These are phyloP conservation scores for Paramyrothecium roridum DNA, from an alignment of 2,329 filamentous ascomycete species.

Conservation along the genomic window DNA sequence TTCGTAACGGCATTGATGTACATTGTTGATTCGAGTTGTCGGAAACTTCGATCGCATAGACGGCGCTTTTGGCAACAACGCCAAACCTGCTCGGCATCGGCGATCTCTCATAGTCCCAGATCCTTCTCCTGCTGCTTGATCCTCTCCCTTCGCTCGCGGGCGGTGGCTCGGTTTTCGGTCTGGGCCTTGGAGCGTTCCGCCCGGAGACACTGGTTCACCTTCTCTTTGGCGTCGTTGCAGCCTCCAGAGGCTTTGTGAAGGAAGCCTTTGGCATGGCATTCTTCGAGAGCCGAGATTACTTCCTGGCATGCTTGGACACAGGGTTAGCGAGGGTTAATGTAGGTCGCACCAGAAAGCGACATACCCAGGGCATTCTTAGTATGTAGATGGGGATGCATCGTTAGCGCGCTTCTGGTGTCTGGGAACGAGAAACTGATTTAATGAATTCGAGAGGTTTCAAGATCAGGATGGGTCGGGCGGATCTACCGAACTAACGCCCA, in stretches of 20 bases:
- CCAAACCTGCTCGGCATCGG: neutral
- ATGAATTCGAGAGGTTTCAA: constrained; percentile 5
- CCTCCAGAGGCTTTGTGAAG: constrained; percentile 86
- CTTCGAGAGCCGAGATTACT: constrained; percentile 88
- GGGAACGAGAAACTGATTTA: neutral
- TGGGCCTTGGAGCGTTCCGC: constrained; percentile 78
- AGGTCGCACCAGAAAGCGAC: constrained; percentile 1
- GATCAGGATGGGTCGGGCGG: neutral
- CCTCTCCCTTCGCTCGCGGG: constrained; percentile 64
- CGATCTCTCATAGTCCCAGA: constrained; percentile 29
- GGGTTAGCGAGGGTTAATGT: neutral
- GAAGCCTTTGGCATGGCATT: constrained; percentile 92
- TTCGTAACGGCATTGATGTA: constrained; percentile 2
- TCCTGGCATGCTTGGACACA: constrained; percentile 76
- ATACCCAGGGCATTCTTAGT: constrained; percentile 87
- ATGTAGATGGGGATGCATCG: constrained; percentile 96
- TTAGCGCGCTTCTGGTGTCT: constrained; percentile 19
- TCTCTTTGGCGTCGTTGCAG: constrained; percentile 82
- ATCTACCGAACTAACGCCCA: neutral
- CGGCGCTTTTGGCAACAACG: neutral
- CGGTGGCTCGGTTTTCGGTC: constrained; percentile 67
- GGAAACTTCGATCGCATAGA: neutral
- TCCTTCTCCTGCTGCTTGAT: constrained; percentile 70
- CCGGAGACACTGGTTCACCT: constrained; percentile 82
- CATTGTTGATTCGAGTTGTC: neutral